Conservation (phyloP, 306 rosid genomes). For the Cercis canadensis region DNA sequence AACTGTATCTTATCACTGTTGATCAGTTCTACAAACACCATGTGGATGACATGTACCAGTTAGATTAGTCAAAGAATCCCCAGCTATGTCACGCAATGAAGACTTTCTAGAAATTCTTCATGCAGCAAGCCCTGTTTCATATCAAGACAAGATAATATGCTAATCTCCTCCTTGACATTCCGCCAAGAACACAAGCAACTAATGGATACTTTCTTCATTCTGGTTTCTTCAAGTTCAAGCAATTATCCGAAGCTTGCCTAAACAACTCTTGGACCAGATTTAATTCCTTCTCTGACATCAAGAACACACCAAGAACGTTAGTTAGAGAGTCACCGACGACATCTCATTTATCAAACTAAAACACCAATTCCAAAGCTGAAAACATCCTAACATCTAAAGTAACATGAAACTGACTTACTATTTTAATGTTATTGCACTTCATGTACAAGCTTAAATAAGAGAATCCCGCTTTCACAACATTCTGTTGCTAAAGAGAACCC, state of each 20-base stretch:
- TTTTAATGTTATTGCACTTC: not conserved
- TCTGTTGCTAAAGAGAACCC: not conserved
- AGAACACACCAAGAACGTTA: constrained; percentile 33
- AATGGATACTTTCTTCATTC: constrained; percentile 41
- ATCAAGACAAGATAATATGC: not conserved
- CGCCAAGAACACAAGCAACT: constrained; percentile 1
- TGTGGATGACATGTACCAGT: not conserved
- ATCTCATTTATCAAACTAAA: constrained; percentile 10
- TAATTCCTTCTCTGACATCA: constrained; percentile 73
- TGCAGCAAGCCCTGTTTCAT: constrained; percentile 1
- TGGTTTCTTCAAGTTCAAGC: constrained; percentile 89
- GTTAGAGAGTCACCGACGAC: not conserved
- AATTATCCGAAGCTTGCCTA: constrained; percentile 77
- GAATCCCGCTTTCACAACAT: not conserved
- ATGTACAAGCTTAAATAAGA: not conserved
- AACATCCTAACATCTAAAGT: constrained; percentile 4
- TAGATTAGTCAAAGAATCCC: constrained; percentile 15
- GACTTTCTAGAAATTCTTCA: not conserved
- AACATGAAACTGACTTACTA: not conserved
- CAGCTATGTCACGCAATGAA: not conserved
- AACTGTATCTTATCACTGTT: not conserved
- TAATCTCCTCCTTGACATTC: not conserved
- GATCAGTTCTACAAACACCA: not conserved
- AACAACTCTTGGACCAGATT: constrained; percentile 74
- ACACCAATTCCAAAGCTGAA: not conserved